Conservation (phyloP, 345 rosid genomes). For the Barbarea vulgaris region DNA sequence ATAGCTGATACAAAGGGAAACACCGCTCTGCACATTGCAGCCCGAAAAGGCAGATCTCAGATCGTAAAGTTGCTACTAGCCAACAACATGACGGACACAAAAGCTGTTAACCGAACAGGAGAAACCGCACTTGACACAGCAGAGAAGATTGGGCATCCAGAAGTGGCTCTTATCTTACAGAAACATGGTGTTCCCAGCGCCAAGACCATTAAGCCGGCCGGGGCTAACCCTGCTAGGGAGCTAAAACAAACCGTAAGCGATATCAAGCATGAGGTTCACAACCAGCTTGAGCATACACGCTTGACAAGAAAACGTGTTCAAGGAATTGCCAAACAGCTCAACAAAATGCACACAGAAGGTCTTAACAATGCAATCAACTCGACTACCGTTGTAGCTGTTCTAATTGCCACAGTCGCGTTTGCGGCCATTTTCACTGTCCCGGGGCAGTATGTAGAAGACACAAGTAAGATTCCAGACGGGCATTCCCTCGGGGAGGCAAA, state of each 20-base stretch:
- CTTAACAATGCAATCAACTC: conserved; percentile 93
- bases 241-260: conserved; percentile 86
- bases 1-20: conserved; percentile 77
- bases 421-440: conserved; percentile 90
- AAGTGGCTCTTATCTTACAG: conserved; percentile 54
- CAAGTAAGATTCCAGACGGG: conserved; percentile 42
- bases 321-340: conserved; percentile 76
- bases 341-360: conserved; percentile 82
- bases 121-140: conserved; percentile 87
- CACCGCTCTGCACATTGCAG: conserved; percentile 69
- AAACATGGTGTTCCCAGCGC: conserved; percentile 77
- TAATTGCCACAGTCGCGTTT: conserved; percentile 84
- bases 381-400: conserved; percentile 81
- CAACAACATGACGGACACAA: conserved; percentile 49
- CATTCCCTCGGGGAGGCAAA: conserved; percentile 72
- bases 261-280: conserved; percentile 83
- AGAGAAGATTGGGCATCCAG: conserved; percentile 65
- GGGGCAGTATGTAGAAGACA: conserved; percentile 68
- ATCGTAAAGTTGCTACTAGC: conserved; percentile 62
- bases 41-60: conserved; percentile 81
- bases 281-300: conserved; percentile 88
- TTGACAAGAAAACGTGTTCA: conserved; percentile 74
- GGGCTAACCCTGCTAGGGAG: conserved; percentile 61
- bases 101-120: conserved; percentile 55
- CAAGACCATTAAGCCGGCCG: conserved; percentile 49